Conservation (phyloP, 2,329 filamentous ascomycete species). For the Sporothrix inflata region DNA sequence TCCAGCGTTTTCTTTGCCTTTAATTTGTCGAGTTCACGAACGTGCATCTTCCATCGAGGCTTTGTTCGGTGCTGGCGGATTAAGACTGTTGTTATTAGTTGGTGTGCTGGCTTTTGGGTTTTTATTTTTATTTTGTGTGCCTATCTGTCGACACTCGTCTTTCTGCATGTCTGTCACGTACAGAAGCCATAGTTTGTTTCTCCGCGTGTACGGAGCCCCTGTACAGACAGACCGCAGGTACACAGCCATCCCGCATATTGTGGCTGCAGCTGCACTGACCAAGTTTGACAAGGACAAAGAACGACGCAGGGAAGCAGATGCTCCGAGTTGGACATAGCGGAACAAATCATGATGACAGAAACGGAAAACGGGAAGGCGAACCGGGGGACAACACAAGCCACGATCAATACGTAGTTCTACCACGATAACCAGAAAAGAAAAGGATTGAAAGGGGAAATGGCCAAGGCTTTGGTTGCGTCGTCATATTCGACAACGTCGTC, state of each 20-base stretch:
- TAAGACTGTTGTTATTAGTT: not conserved
- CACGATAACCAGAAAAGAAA: not conserved
- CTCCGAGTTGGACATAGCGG: not conserved
- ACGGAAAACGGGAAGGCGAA: not conserved
- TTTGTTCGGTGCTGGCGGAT: not conserved
- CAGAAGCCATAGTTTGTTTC: not conserved
- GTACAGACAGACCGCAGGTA: not conserved
- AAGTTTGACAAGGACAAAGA: conserved; percentile 15
- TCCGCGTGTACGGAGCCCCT: no score
- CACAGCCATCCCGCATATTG: not conserved
- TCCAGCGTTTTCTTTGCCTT: not conserved
- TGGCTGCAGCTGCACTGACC: conserved; percentile 15
- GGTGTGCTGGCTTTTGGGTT: not conserved
- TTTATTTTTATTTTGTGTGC: not conserved
- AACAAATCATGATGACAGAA: not conserved
- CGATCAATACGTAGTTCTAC: not conserved
- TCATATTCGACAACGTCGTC: not conserved
- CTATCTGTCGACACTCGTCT: not conserved
- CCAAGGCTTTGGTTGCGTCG: not conserved
- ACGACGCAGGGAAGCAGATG: not conserved
- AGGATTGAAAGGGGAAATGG: not conserved
- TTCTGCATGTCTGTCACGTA: not conserved
- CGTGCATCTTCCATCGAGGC: not conserved
- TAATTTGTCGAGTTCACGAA: not conserved
- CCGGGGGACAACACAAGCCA: conserved; percentile 1